Evolutionary conservation across 768 basidiomycete genomes (phyloP).

Genomic region (Tricholoma bakamatsutake): DNA sequence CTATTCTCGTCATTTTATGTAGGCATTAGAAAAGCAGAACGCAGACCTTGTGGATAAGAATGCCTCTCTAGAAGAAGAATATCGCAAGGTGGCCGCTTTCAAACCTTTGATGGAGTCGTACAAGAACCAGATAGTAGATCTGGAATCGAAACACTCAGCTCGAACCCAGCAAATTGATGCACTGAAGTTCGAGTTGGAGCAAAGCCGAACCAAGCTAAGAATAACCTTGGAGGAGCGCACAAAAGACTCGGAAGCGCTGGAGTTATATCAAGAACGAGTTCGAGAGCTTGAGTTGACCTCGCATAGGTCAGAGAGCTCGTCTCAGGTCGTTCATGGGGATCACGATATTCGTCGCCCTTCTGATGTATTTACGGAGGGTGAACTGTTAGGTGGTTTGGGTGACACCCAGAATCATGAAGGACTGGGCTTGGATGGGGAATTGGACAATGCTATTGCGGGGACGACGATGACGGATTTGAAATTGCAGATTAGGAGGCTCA

Average conservation of each 20-base stretch:
- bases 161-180: constrained; percentile 69
- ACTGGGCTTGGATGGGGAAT: constrained; percentile 73
- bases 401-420: constrained; percentile 33
- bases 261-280: constrained; percentile 86
- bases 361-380: constrained; percentile 19
- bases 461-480: constrained; percentile 92
- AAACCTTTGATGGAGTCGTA: constrained; percentile 91
- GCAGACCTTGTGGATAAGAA: constrained; percentile 88
- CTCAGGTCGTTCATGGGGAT: constrained; percentile 21
- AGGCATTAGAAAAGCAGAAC: constrained; percentile 92
- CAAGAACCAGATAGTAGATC: constrained; percentile 76
- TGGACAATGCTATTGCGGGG: constrained; percentile 81
- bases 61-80: constrained; percentile 88
- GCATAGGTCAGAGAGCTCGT: constrained; percentile 36
- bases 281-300: constrained; percentile 78
- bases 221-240: constrained; percentile 63
- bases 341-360: constrained; percentile 8
- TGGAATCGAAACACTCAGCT: constrained; percentile 65
- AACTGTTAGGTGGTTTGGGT: constrained; percentile 26
- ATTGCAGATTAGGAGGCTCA: constrained; percentile 74
- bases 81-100: constrained; percentile 78
- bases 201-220: constrained; percentile 62
- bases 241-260: constrained; percentile 79
- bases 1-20: not conserved
- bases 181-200: constrained; percentile 72